Evolutionary conservation across 305 asterid species (phyloP).

Genomic region (Lippia alba): DNA sequence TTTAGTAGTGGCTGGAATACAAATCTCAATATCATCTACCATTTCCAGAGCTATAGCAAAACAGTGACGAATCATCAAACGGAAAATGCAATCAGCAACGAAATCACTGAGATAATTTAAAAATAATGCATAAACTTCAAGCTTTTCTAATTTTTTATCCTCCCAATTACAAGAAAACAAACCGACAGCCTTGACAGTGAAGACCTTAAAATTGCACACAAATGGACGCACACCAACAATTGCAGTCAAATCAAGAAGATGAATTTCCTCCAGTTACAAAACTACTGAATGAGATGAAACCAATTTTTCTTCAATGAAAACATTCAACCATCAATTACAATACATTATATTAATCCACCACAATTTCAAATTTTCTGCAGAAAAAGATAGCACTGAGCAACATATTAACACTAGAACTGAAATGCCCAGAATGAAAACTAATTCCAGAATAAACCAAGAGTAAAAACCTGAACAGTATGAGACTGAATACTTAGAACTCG

Average conservation of each 20-base stretch:
- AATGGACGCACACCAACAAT: neutral
- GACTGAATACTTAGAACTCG: constrained; percentile 95
- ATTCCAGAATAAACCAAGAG: constrained; percentile 5
- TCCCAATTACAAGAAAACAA: constrained; percentile 22
- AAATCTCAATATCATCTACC: constrained; percentile 26
- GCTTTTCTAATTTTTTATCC: constrained; percentile 14
- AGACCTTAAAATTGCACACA: constrained; percentile 11
- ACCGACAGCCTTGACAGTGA: constrained; percentile 3
- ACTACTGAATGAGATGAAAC: neutral
- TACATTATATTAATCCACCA: constrained; percentile 7
- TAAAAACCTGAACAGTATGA: constrained; percentile 90
- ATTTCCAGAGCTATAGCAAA: constrained; percentile 9
- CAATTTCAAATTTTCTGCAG: constrained; percentile 1
- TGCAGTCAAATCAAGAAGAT: constrained; percentile 26
- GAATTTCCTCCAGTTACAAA: neutral
- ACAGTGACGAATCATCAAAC: constrained; percentile 4
- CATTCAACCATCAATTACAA: neutral
- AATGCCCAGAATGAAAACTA: neutral
- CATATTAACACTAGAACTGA: neutral
- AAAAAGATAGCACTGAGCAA: constrained; percentile 6
- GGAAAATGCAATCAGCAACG: constrained; percentile 4
- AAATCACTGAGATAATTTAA: neutral
- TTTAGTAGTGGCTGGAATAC: constrained; percentile 16
- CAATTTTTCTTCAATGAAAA: no score
- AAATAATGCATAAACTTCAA: constrained; percentile 19